A percentile compares a stretch with the other conserved stretches of the same genome.
phyloP scores from a whole-genome alignment of 371 early-diverging fungal species.

The Neoconidiobolus thromboides region DNA sequence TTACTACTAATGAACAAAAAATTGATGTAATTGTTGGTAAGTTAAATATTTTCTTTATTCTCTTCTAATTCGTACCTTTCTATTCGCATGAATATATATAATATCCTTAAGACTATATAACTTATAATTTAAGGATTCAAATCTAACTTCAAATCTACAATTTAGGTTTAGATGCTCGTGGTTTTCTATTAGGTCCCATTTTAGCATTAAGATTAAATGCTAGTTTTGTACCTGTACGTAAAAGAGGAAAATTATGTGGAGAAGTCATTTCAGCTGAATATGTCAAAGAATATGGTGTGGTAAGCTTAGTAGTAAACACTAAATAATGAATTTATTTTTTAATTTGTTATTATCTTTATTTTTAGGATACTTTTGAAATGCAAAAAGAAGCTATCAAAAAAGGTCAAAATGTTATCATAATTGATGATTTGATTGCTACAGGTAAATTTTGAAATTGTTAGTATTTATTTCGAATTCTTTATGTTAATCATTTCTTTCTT shows the following conservation, averaged over 20 bases:
- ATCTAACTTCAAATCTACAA: not conserved
- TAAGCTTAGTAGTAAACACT: conserved; percentile 14
- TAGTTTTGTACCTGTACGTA: conserved; percentile 88
- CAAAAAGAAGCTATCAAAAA: conserved; percentile 57
- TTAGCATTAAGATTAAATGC: conserved; percentile 73
- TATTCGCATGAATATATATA: no score
- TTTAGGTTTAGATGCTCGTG: conserved; percentile 69
- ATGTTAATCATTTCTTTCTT: not conserved
- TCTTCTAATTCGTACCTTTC: no score
- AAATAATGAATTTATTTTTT: not conserved
- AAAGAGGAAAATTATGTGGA: conserved; percentile 92
- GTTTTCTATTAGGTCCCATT: conserved; percentile 78
- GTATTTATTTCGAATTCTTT: not conserved
- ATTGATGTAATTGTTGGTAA: conserved; percentile 79
- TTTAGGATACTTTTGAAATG: conserved; percentile 80
- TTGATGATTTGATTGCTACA: conserved; percentile 94
- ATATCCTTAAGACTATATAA: no score
- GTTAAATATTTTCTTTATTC: not conserved
- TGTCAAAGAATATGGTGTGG: conserved; percentile 87
- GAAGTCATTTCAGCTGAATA: conserved; percentile 45
- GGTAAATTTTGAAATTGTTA: conserved; percentile 34
- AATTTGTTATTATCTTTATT: not conserved
- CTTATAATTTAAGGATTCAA: not conserved
- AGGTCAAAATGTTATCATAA: conserved; percentile 68
- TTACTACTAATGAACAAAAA: conserved; percentile 36